Conservation (phyloP, 2,329 filamentous ascomycete genomes). For the Fusarium newnesense region DNA sequence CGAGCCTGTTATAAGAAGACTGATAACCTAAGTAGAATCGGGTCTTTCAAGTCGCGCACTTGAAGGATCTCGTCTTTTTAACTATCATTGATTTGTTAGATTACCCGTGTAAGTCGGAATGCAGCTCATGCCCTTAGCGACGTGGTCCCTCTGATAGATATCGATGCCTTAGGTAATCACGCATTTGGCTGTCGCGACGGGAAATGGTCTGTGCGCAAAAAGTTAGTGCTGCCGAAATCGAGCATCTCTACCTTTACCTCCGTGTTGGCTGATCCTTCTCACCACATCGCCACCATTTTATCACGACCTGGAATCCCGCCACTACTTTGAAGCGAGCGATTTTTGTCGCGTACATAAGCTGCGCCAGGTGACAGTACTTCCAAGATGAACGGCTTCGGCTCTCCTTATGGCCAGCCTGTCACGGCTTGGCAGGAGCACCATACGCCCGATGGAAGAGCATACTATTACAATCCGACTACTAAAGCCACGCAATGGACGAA, state of each 20-base stretch:
- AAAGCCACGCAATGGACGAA: slow-evolving; percentile 95
- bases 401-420: slow-evolving; percentile 60
- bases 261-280: slow-evolving; percentile 17
- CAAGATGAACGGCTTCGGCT: slow-evolving; percentile 68
- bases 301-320: background rate
- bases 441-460: slow-evolving; percentile 82
- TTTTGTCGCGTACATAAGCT: slow-evolving; percentile 13
- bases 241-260: slow-evolving; percentile 13
- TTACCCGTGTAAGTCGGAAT: slow-evolving; percentile 39
- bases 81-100: slow-evolving; percentile 17
- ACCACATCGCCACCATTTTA: slow-evolving; percentile 12
- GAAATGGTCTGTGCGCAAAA: slow-evolving; percentile 41
- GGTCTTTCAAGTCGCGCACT: background rate
- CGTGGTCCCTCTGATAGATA: slow-evolving; percentile 31
- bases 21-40: background rate
- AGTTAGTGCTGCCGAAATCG: slow-evolving; percentile 30
- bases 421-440: slow-evolving; percentile 83
- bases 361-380: background rate
- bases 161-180: slow-evolving; percentile 13
- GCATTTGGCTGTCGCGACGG: slow-evolving; percentile 9
- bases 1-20: background rate
- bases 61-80: slow-evolving; percentile 8
- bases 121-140: slow-evolving; percentile 34
- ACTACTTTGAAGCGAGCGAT: background rate
- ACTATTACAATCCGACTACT: slow-evolving; percentile 90